Base-by-base conservation (phyloP, 139 green algal species). In the Ettlia oleoabundans region DNA sequence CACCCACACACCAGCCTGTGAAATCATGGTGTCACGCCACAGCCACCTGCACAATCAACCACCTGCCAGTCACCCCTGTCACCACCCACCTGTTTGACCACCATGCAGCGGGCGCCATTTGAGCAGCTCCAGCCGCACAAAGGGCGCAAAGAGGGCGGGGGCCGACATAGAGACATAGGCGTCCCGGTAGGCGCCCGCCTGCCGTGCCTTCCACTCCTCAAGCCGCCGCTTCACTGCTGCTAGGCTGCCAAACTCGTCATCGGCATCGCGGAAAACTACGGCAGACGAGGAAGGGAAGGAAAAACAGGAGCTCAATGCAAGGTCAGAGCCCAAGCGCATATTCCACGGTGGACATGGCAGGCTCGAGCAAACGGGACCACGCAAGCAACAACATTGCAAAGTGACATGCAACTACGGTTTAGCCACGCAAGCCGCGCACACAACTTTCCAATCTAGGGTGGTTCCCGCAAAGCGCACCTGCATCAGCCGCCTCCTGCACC, bases 141-240 rank as follows among this genome's bases (percentile, higher is more conserved):
- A 98, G 37, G 96, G 96, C 47, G 96, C 94, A 85, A 99, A 95
- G 18, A 99, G 89, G 8, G 93, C 92, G 32, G 96, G 93, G 30
- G 89, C 92, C 40, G 74, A 93, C 3, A 95, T 80, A 8, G 90
- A 82, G 61, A 96, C 90, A 83, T 99, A 99, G 18, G 95, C 92
- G 47, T 93, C 88, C 4, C 90, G 69, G 78, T 96, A 98, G 15
- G 91, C 86, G 66, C 86, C 88, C 19, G 93, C 84, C 61, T 92
- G 86, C 21, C 43, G 38, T 86, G 32, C 58, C 76, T 95, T 95
- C 88, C 91, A 97, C 19, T 71, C 66, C 78, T 95, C 90, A 40
- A 97, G 81, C 55, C 61, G 76, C n/a, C 9, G 22, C 81, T 93
- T 95, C 26, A 97, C 88, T 0, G 89, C 86, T 1, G 33, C 38